Evolutionary conservation across 108 stramenopile genomes (phyloP).

Genomic region (Tribonema minus): DNA sequence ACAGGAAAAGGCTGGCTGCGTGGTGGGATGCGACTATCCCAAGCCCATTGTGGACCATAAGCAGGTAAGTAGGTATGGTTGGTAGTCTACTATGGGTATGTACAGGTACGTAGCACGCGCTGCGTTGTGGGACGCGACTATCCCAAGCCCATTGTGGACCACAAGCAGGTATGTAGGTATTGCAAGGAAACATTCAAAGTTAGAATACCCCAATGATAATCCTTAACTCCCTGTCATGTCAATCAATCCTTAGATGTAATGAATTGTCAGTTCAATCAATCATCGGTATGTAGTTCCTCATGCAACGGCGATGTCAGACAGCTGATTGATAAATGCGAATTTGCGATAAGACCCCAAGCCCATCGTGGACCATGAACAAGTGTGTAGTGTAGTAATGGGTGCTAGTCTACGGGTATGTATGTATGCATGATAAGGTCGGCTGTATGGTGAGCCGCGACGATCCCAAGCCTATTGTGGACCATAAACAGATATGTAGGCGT

Average conservation of each 20-base stretch:
- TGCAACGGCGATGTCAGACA: no score
- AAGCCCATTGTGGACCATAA: conserved; percentile 79
- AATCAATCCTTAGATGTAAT: no score
- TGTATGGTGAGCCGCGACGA: conserved; percentile 76
- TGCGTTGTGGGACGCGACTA: conserved; percentile 77
- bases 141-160: conserved; percentile 81
- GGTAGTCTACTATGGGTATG: neutral
- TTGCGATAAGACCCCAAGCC: conserved; percentile 86
- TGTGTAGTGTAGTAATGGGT: no score
- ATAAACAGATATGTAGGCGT: conserved; percentile 41
- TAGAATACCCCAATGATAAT: neutral
- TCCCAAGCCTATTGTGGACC: conserved; percentile 81
- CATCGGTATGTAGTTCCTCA: no score
- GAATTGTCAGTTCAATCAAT: no score
- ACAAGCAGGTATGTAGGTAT: conserved; percentile 42
- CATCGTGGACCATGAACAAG: conserved; percentile 76
- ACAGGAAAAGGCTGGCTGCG: conserved; percentile 63
- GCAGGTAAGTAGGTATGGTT: conserved; percentile 9
- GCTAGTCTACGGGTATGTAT: no score
- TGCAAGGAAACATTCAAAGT: neutral
- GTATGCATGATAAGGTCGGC: neutral
- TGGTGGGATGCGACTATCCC: conserved; percentile 81
- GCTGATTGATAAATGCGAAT: no score
- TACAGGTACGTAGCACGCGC: neutral
- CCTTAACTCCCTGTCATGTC: no score